Conservation (phyloP, 371 early-diverging fungal species). For the Blakeslea trispora region DNA sequence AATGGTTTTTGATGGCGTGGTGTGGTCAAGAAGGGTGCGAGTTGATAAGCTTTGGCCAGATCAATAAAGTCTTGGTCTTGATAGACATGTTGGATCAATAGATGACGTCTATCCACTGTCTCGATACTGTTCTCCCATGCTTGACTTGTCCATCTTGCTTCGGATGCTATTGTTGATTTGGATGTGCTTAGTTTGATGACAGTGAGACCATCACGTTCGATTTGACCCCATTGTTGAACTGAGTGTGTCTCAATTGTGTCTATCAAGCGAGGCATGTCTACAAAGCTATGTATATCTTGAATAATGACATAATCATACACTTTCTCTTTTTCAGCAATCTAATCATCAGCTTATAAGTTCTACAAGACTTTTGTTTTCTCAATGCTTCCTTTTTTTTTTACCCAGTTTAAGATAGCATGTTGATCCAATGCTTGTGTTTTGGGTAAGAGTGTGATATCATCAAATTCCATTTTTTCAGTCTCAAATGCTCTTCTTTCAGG, state of each 20-base stretch:
- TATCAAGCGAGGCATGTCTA: constrained; percentile 30
- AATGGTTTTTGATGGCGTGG: constrained; percentile 25
- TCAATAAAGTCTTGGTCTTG: constrained; percentile 39
- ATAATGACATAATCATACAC: constrained; percentile 41
- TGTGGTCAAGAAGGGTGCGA: constrained; percentile 6
- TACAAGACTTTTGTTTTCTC: no score
- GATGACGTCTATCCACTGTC: constrained; percentile 31
- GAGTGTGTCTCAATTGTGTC: constrained; percentile 14
- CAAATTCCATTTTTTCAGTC: constrained; percentile 59
- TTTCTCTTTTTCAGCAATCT: constrained; percentile 9
- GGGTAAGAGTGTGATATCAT: constrained; percentile 38
- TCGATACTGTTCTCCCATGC: constrained; percentile 50
- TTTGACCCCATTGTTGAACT: constrained; percentile 1
- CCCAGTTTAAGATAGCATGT: constrained; percentile 34
- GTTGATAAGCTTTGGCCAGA: background rate
- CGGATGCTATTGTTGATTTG: background rate
- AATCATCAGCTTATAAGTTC: no score
- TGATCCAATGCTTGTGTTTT: constrained; percentile 28
- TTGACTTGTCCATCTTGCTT: no score
- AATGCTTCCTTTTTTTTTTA: constrained; percentile 9
- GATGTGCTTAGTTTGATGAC: constrained; percentile 13
- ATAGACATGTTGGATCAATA: constrained; percentile 37
- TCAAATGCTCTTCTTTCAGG: constrained; percentile 45
- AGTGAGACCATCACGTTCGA: constrained; percentile 18
- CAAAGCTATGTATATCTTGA: constrained; percentile 42